Evolutionary conservation across 495 filamentous ascomycete species (phyloP), one percentile per base, ranked within the genome.

Genomic region (Tuber melanosporum): DNA sequence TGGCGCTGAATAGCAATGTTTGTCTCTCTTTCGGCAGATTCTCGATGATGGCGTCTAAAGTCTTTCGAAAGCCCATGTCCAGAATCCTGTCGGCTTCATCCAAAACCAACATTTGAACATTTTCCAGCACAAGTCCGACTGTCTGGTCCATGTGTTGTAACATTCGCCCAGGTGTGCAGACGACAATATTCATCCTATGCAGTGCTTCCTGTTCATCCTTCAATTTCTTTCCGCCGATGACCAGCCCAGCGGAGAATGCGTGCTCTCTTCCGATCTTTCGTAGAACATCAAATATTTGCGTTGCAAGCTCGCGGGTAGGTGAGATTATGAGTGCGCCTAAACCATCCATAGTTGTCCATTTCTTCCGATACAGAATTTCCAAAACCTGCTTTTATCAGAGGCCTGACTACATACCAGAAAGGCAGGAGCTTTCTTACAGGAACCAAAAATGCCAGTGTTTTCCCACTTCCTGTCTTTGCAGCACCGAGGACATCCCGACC

Each of bases 61-160:
- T 92, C 20, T 88, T 87, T 84, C 97, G 92, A 84, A 99, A 99
- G 17, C 95, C 95, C 94, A 98, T 96, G 84, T 99, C 95, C 88
- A 99, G 89, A 79, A 98, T 98, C 45, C 95, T 89, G 83, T 99
- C 95, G 6, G 95, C 95, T 83, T 99, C 95, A 81, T 99, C 95
- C 77, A 99, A 87, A 7, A 98, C 95, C 44, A 99, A 87, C 84
- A 98, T 92, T 84, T 96, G 92, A 73, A 99, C 82, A 84, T 95
- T 97, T 80, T 93, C 91, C 57, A 95, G 91, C 73, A 96, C 94
- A 80, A 99, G 92, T 46, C 90, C 89, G 9, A 94, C 92, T 0
- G 95, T 98, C 85, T 98, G 94, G 83, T 97, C 94, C 84, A 99
- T 86, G 85, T 99, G 95, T 84, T 99, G 96, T 71, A 98, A 85